Conservation (phyloP, 371 early-diverging fungal genomes). For the Blakeslea trispora region DNA sequence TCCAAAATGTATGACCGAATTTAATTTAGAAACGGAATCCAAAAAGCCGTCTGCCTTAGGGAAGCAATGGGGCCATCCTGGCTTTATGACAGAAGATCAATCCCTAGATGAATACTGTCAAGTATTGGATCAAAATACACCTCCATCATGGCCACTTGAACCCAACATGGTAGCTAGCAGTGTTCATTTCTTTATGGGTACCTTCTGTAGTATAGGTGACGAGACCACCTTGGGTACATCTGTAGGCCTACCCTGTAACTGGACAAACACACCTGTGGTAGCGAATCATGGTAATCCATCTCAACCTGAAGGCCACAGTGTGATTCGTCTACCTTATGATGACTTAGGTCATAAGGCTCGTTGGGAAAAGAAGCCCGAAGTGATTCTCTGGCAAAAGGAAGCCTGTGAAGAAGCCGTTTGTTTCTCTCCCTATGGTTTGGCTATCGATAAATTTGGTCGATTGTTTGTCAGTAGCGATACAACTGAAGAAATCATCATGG, state of each 20-base stretch:
- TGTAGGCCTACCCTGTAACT: constrained; percentile 52
- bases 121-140: constrained; percentile 23
- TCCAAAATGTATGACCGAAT: constrained; percentile 48
- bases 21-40: constrained; percentile 16
- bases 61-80: constrained; percentile 46
- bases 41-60: constrained; percentile 23
- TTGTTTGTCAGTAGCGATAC: constrained; percentile 41
- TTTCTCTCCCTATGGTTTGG: constrained; percentile 37
- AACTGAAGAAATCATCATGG: constrained; percentile 42
- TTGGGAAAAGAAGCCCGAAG: constrained; percentile 39
- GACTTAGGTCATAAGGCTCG: constrained; percentile 49
- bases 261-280: constrained; percentile 49
- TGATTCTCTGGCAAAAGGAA: constrained; percentile 30
- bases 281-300: constrained; percentile 37
- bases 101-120: constrained; percentile 37
- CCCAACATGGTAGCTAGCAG: constrained; percentile 28
- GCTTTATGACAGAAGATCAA: constrained; percentile 35
- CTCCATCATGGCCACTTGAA: constrained; percentile 33
- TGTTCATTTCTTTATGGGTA: constrained; percentile 43
- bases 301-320: constrained; percentile 33
- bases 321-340: constrained; percentile 41
- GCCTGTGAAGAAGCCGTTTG: constrained; percentile 27
- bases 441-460: constrained; percentile 41
- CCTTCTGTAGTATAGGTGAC: constrained; percentile 47
- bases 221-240: constrained; percentile 35